Base-by-base conservation (phyloP, 192 early-diverging fungal genomes). In the Backusella macrospora region DNA sequence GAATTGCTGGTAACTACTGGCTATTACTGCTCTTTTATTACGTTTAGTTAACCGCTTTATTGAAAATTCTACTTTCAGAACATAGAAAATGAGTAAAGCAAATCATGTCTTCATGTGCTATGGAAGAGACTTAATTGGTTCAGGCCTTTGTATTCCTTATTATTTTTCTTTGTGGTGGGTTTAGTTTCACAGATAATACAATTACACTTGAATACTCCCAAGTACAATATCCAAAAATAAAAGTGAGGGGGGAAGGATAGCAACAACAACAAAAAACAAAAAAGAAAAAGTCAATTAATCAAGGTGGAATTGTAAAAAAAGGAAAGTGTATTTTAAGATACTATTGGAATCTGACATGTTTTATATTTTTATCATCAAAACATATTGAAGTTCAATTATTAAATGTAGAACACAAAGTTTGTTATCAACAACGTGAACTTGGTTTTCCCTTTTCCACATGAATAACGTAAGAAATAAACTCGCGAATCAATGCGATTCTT, bases 151-250 rank as follows among this genome's bases (percentile, higher is more conserved):
- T 59, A 59, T 59, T 26, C 10, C 12, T 23, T 59, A 59, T 59
- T 59, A 18, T 23, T 59, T 26, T 59, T 59, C 21, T 59, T 59
- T 59, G 52, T 59, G 52, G 52, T 59, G 52, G 21, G 52, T 59
- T 9, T 23, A 26, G 52, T 59, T 10, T 23, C 52, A 59, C 52
- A 59, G 52, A 59, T 26, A 59, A 12, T 10, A 59, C 52, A 59
- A 26, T 59, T 26, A 9, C 10, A 59, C 12, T 8, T 23, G 21
- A 21, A 59, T 59, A 55, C 21, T 55, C 49, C 49, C 49, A 55
- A 23, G 49, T 55, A 55, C 49, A 55, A 3, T 42, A 42, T 42
- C 7, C n/a, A n/a, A n/a, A n/a, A n/a, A n/a, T n/a, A n/a, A n/a
- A n/a, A n/a, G n/a, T n/a, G n/a, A n/a, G n/a, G n/a, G n/a, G n/a